phyloP scores from a whole-genome alignment of 305 asterid species.

The Solanum hybrid region DNA sequence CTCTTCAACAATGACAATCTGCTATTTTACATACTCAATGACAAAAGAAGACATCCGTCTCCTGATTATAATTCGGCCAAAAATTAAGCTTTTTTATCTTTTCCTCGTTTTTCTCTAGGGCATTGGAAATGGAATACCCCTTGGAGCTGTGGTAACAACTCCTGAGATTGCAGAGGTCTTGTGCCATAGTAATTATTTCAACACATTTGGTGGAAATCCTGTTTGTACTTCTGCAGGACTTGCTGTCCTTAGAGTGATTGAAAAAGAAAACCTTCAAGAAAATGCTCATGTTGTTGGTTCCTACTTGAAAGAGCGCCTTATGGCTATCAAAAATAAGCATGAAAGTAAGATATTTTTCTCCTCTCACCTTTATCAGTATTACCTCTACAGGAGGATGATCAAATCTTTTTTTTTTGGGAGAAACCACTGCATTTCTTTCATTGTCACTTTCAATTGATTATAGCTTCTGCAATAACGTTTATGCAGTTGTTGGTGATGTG shows the following conservation, averaged over 20 bases:
- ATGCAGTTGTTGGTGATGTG: constrained; percentile 62
- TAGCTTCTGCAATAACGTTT: not conserved
- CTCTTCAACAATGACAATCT: not conserved
- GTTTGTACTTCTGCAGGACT: constrained; percentile 74
- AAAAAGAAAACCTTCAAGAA: constrained; percentile 64
- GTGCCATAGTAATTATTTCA: constrained; percentile 50
- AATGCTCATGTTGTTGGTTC: constrained; percentile 55
- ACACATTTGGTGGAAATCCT: constrained; percentile 84
- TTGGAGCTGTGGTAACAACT: constrained; percentile 77
- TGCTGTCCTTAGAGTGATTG: constrained; percentile 65
- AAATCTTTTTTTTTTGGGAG: not conserved
- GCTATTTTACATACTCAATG: not conserved
- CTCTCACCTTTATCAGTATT: not conserved
- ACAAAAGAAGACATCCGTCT: not conserved
- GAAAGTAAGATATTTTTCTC: constrained; percentile 33
- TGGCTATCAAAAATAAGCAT: constrained; percentile 41
- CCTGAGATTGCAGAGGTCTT: constrained; percentile 58
- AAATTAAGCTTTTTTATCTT: not conserved
- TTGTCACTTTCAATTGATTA: not conserved
- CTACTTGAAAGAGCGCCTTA: constrained; percentile 55
- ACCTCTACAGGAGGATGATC: not conserved
- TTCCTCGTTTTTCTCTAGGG: constrained; percentile 35
- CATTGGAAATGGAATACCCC: constrained; percentile 76
- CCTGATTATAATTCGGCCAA: not conserved
- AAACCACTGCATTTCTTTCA: not conserved